Conservation (phyloP, 2,329 filamentous ascomycete genomes). For the Uncinocarpus reesii region DNA sequence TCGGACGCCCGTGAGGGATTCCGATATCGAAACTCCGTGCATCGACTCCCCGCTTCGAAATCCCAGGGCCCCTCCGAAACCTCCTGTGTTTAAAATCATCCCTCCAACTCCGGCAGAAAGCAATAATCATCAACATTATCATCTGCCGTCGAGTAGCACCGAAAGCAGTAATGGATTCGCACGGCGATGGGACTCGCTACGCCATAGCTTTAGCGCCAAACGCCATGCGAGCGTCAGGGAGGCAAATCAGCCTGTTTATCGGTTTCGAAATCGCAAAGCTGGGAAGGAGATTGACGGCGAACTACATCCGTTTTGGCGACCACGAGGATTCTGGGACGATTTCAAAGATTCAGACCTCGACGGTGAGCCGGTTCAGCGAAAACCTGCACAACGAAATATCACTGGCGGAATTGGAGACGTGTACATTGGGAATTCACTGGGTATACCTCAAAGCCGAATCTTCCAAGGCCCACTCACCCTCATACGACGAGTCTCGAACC, state of each 20-base stretch:
- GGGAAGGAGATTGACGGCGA: slow-evolving; percentile 39
- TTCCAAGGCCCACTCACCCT: slow-evolving; percentile 34
- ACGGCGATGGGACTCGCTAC: slow-evolving; percentile 30
- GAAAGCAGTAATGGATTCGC: slow-evolving; percentile 19
- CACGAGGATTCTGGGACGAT: slow-evolving; percentile 54
- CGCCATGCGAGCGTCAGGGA: slow-evolving; percentile 23
- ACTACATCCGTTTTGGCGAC: slow-evolving; percentile 53
- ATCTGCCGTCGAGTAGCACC: slow-evolving; percentile 17
- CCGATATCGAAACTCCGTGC: slow-evolving; percentile 17
- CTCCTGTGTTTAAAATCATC: slow-evolving; percentile 47
- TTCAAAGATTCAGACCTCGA: slow-evolving; percentile 37
- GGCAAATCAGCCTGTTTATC: slow-evolving; percentile 23
- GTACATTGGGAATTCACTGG: slow-evolving; percentile 47
- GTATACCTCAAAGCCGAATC: slow-evolving; percentile 42
- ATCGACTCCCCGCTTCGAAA: slow-evolving; percentile 51
- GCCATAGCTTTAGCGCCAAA: slow-evolving; percentile 30
- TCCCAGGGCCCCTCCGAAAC: slow-evolving; percentile 40
- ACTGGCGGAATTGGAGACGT: slow-evolving; percentile 25
- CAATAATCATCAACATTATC: slow-evolving; percentile 32
- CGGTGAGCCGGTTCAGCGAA: slow-evolving; percentile 23
- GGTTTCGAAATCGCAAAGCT: slow-evolving; percentile 34
- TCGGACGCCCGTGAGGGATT: slow-evolving; percentile 22
- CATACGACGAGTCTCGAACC: slow-evolving; percentile 26
- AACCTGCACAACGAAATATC: not conserved
- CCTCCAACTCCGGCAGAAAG: slow-evolving; percentile 43